phyloP scores from a whole-genome alignment of 2,329 filamentous ascomycete species.

The Epichloe festucae region DNA sequence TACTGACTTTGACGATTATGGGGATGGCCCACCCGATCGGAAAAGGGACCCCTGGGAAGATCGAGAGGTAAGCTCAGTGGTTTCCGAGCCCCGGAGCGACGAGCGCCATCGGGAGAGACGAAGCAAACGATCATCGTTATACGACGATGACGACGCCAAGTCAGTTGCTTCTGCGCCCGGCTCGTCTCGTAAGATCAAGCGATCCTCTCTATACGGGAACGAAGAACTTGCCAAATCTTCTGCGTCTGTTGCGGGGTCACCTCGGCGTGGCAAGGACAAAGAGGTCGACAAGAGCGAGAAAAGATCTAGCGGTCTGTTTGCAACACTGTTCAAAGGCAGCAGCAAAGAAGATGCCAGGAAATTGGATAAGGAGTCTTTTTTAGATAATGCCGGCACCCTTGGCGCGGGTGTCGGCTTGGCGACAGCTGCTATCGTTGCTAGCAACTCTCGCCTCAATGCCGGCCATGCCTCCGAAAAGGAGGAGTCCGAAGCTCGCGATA shows the following conservation, averaged over 20 bases:
- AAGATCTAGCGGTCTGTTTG: slow-evolving; percentile 31
- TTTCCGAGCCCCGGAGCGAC: slow-evolving; percentile 30
- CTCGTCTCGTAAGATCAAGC: slow-evolving; percentile 10
- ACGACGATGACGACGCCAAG: slow-evolving; percentile 33
- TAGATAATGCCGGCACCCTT: slow-evolving; percentile 59
- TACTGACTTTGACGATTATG: slow-evolving; percentile 18
- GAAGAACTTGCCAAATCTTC: slow-evolving; percentile 26
- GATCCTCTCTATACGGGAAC: slow-evolving; percentile 26
- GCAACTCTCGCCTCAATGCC: slow-evolving; percentile 31
- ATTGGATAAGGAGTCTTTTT: slow-evolving; percentile 44
- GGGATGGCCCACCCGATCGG: slow-evolving; percentile 27
- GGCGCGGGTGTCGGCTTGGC: slow-evolving; percentile 55
- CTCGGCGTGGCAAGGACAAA: slow-evolving; percentile 25
- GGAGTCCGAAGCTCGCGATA: slow-evolving; percentile 18
- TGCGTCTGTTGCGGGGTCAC: slow-evolving; percentile 22
- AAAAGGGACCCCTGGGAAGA: slow-evolving; percentile 28
- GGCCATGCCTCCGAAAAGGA: slow-evolving; percentile 30
- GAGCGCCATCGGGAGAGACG: slow-evolving; percentile 22
- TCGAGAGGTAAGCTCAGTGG: slow-evolving; percentile 35
- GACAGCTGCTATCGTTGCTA: slow-evolving; percentile 30
- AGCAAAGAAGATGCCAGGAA: slow-evolving; percentile 14
- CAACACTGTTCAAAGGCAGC: slow-evolving; percentile 34
- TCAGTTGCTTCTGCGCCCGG: slow-evolving; percentile 22
- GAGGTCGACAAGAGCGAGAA: slow-evolving; percentile 21
- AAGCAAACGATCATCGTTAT: slow-evolving; percentile 7